Base-by-base conservation (phyloP, 768 basidiomycete species). In the Baorangia bicolor region DNA sequence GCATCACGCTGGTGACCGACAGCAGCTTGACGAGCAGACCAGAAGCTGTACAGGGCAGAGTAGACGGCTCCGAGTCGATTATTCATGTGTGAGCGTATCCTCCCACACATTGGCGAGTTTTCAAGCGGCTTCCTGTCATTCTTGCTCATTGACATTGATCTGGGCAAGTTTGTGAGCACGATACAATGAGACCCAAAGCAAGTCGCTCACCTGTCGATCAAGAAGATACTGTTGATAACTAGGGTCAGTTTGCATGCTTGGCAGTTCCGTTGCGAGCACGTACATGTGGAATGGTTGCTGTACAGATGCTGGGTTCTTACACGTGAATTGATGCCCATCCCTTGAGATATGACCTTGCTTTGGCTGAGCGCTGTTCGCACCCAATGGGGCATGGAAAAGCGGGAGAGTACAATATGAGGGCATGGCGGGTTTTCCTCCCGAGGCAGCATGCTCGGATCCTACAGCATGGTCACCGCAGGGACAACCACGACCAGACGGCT, bases 261-360 rank as follows among this genome's bases (percentile, higher is more conserved):
- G 2, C 11, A n/a, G 18, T 23, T 39, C 50, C 3, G 12, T 7
- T n/a, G 20, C 11, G 9, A 38, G 7, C 2, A 75, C 82, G 23
- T 67, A 85, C 82, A 87, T 80, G 60, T 86, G 84, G 64, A 81
- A 85, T 0, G 83, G 72, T 57, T 80, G 82, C 12, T 77, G 77
- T 58, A 74, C 55, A 12, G 75, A 62, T 8, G 66, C 71, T 4
- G 85, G 85, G 60, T 85, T 82, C 40, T 61, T 74, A 64, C 84
- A 86, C 1, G 58, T 47, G 58, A 82, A 87, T 10, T 73, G 59
- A 59, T 86, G 85, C 0, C 85, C 85, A 56, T 86, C 84, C 14
- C 65, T 68, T 20, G 84, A 84, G 21, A 81, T 63, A 62, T 86
- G 78, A 10, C 82, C 78, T 10, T 69, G 42, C 10, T 65, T 73